phyloP scores from a whole-genome alignment of 345 rosid genomes.

The Camelina laxa region DNA sequence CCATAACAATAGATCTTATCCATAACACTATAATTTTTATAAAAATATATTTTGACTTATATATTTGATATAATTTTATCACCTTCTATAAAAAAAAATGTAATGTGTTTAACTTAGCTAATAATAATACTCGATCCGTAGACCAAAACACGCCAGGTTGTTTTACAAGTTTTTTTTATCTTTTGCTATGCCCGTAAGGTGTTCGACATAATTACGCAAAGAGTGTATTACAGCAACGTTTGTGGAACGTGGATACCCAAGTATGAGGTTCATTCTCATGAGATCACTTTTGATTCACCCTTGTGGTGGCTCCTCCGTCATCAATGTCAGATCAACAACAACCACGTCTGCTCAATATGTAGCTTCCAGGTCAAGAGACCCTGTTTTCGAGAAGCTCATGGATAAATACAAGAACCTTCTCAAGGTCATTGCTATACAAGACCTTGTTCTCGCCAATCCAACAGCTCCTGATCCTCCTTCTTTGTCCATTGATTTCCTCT shows the following conservation, averaged over 20 bases:
- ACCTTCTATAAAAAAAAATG: no score
- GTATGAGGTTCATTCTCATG: slow-evolving; percentile 33
- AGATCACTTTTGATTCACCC: slow-evolving; percentile 39
- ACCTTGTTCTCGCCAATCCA: slow-evolving; percentile 74
- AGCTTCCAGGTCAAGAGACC: slow-evolving; percentile 73
- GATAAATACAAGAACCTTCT: slow-evolving; percentile 81
- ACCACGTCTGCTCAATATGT: slow-evolving; percentile 80
- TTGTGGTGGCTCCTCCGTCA: slow-evolving; percentile 32
- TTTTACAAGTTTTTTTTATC: no score
- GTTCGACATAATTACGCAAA: slow-evolving; percentile 40
- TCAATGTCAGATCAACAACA: slow-evolving; percentile 51
- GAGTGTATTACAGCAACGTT: slow-evolving; percentile 5
- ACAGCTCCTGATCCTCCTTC: slow-evolving; percentile 54
- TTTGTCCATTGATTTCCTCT: slow-evolving; percentile 76
- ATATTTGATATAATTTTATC: no score
- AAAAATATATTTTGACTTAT: no score
- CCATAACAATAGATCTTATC: not conserved
- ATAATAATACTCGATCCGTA: no score
- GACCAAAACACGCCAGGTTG: no score
- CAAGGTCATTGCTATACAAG: slow-evolving; percentile 78
- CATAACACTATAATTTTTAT: no score
- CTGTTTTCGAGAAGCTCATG: slow-evolving; percentile 87
- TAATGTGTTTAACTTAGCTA: no score
- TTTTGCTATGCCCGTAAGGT: slow-evolving; percentile 17
- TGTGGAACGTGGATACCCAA: not conserved